Percentiles rank a stretch among this genome's conserved stretches.
Conservation (phyloP, 768 basidiomycete genomes). For the Termitomyces sp. region DNA sequence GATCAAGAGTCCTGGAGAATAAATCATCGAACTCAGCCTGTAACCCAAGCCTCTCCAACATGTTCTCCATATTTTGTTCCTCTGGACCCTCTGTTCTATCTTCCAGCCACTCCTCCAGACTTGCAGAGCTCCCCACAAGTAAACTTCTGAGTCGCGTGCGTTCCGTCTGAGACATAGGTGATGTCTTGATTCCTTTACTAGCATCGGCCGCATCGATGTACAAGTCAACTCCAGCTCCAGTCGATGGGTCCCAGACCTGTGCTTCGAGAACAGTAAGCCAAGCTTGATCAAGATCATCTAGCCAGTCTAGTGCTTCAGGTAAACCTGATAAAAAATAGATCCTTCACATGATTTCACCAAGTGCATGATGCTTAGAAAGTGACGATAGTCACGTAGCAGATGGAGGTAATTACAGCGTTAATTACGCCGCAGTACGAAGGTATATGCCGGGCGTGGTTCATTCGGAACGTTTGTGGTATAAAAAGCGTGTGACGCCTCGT, state of each 20-base stretch:
- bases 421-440: neutral
- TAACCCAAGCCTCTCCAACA: constrained; percentile 47
- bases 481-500: neutral
- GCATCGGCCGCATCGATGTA: constrained; percentile 30
- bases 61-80: constrained; percentile 29
- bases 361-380: neutral
- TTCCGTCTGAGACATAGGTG: constrained; percentile 65
- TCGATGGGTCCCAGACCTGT: constrained; percentile 61
- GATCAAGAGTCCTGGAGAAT: constrained; percentile 57
- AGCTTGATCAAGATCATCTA: constrained; percentile 70
- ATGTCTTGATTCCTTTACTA: constrained; percentile 28
- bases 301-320: constrained; percentile 53
- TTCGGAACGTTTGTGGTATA: no score
- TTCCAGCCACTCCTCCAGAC: constrained; percentile 66
- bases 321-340: constrained; percentile 21
- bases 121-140: constrained; percentile 52
- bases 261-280: constrained; percentile 64
- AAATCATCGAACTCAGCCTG: constrained; percentile 61
- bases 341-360: neutral
- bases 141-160: constrained; percentile 65
- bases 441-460: neutral
- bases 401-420: neutral
- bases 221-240: constrained; percentile 31
- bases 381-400: neutral
- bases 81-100: constrained; percentile 20